A percentile compares a stretch with the other conserved stretches of the same genome.
These are phyloP conservation scores for Spathaspora passalidarum DNA, from an alignment of 805 yeast species.

Conservation along the genomic window DNA sequence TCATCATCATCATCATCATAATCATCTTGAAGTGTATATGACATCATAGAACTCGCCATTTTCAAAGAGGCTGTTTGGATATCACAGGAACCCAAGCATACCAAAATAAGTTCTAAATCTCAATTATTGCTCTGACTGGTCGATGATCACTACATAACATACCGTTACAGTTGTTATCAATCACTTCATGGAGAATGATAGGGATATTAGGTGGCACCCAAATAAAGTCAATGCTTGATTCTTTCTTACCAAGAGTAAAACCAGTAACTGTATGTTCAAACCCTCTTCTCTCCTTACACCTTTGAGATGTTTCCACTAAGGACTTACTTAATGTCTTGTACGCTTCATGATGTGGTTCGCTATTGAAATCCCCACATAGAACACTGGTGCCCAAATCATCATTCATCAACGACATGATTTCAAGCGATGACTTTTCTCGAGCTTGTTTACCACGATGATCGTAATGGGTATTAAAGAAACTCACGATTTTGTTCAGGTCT, in stretches of 20 bases:
- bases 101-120: too few species aligned
- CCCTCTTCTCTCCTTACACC: slow-evolving; percentile 37
- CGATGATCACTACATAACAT: slow-evolving; percentile 36
- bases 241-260: slow-evolving; percentile 20
- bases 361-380: slow-evolving; percentile 37
- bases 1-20: too few species aligned
- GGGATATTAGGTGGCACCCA: slow-evolving; percentile 27
- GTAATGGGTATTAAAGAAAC: slow-evolving; percentile 38
- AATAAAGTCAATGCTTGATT: slow-evolving; percentile 39
- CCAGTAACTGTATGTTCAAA: slow-evolving; percentile 43
- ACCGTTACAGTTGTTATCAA: slow-evolving; percentile 28
- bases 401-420: slow-evolving; percentile 25
- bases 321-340: slow-evolving; percentile 28
- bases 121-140: slow-evolving; percentile 23
- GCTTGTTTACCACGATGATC: slow-evolving; percentile 36
- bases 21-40: too few species aligned
- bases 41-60: too few species aligned
- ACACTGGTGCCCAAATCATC: slow-evolving; percentile 20
- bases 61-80: too few species aligned
- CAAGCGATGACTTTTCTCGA: slow-evolving; percentile 26
- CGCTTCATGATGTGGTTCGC: slow-evolving; percentile 32
- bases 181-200: slow-evolving; percentile 15
- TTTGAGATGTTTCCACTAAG: slow-evolving; percentile 14
- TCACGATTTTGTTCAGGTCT: slow-evolving; percentile 19
- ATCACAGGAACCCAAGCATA: too few species aligned